Percentiles rank a stretch among this genome's conserved stretches.
Conservation (phyloP, 805 yeast genomes). For the Spathaspora arborariae region DNA sequence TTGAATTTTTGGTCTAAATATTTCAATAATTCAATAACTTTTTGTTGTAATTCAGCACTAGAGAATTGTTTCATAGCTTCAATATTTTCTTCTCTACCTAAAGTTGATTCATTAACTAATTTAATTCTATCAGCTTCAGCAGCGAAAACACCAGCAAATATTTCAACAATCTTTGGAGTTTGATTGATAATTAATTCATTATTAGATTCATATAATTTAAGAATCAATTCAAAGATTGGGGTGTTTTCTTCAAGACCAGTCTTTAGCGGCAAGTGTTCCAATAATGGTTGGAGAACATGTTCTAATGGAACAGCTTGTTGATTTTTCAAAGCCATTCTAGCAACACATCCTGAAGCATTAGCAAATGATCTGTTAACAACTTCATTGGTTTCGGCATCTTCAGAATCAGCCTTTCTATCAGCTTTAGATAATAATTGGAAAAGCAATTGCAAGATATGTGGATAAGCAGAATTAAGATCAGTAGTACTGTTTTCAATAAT, state of each 20-base stretch:
- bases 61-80: conserved; percentile 79
- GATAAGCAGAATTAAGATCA: conserved; percentile 62
- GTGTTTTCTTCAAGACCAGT: conserved; percentile 90
- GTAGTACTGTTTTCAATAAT: conserved; percentile 52
- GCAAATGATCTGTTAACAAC: conserved; percentile 81
- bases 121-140: conserved; percentile 74
- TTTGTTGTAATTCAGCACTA: conserved; percentile 56
- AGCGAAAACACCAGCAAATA: conserved; percentile 66
- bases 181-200: conserved; percentile 51
- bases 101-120: conserved; percentile 66
- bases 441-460: conserved; percentile 68
- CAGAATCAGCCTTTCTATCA: conserved; percentile 46
- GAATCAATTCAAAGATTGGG: conserved; percentile 78
- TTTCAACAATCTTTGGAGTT: conserved; percentile 60
- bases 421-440: conserved; percentile 74
- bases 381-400: conserved; percentile 72
- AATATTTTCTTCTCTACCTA: conserved; percentile 81
- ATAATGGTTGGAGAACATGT: conserved; percentile 70
- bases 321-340: conserved; percentile 79
- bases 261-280: conserved; percentile 78
- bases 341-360: conserved; percentile 96
- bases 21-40: conserved; percentile 68
- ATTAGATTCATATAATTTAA: conserved; percentile 64
- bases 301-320: conserved; percentile 67
- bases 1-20: conserved; percentile 62